phyloP scores from a whole-genome alignment of 2,329 filamentous ascomycete species.

The Chaetomiaceae sp. region DNA sequence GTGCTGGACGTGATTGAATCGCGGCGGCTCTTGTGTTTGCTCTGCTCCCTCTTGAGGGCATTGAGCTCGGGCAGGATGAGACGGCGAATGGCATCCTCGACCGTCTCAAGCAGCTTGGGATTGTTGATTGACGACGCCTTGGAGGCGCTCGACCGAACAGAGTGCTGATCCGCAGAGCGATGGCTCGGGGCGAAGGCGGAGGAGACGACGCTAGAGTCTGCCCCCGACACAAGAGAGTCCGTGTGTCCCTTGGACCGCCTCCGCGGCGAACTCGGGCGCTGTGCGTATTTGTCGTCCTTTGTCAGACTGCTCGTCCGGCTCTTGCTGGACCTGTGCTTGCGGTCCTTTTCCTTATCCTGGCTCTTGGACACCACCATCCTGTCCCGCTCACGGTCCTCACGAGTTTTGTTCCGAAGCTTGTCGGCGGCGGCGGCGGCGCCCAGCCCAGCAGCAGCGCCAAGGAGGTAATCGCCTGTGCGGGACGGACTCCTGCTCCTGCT shows the following conservation, averaged over 20 bases:
- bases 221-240: constrained; percentile 50
- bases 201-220: constrained; percentile 52
- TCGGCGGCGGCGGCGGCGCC: constrained; percentile 39
- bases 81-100: constrained; percentile 87
- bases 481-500: constrained; percentile 42
- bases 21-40: constrained; percentile 65
- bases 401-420: constrained; percentile 43
- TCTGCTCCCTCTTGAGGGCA: constrained; percentile 85
- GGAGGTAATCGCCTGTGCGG: constrained; percentile 36
- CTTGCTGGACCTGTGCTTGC: constrained; percentile 45
- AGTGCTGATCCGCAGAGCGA: constrained; percentile 52
- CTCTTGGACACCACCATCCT: constrained; percentile 29
- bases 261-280: constrained; percentile 44
- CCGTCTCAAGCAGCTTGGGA: constrained; percentile 81
- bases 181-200: constrained; percentile 52
- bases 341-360: constrained; percentile 43
- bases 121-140: constrained; percentile 78
- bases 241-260: constrained; percentile 48
- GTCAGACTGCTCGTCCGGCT: constrained; percentile 47
- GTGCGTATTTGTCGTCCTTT: constrained; percentile 47
- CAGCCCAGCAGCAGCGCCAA: constrained; percentile 36
- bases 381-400: constrained; percentile 39
- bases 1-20: constrained; percentile 59
- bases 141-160: constrained; percentile 47
- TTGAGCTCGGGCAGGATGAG: constrained; percentile 89